phyloP scores from a whole-genome alignment of 495 filamentous ascomycete species.

The Penicillium simplicissimum region DNA sequence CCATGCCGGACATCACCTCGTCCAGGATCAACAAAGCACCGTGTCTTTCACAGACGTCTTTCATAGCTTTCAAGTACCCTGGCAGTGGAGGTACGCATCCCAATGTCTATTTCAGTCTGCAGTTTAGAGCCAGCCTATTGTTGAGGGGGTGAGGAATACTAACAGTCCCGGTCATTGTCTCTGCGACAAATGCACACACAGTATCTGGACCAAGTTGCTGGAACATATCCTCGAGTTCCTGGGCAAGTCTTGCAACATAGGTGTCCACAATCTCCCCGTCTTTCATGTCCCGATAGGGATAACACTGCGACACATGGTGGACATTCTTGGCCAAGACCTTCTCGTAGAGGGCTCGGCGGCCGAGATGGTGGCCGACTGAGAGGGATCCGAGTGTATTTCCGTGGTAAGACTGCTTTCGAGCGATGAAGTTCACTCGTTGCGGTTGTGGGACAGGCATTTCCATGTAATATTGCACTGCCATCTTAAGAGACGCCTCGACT shows the following conservation, averaged over 20 bases:
- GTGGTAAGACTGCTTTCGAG: slow-evolving; percentile 66
- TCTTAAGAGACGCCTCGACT: slow-evolving; percentile 62
- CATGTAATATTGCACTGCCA: slow-evolving; percentile 57
- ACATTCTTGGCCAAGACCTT: slow-evolving; percentile 59
- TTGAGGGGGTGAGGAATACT: slow-evolving; percentile 9
- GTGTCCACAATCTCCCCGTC: slow-evolving; percentile 32
- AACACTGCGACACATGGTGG: slow-evolving; percentile 64
- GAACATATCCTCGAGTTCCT: slow-evolving; percentile 76
- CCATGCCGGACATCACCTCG: slow-evolving; percentile 76
- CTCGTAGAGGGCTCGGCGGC: slow-evolving; percentile 60
- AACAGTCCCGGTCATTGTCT: slow-evolving; percentile 59
- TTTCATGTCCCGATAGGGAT: slow-evolving; percentile 55
- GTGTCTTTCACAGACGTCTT: slow-evolving; percentile 57
- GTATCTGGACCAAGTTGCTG: slow-evolving; percentile 62
- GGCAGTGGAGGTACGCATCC: slow-evolving; percentile 59
- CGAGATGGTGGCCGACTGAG: slow-evolving; percentile 58
- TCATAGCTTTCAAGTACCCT: slow-evolving; percentile 61
- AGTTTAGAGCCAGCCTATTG: background rate
- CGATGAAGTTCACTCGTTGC: slow-evolving; percentile 56
- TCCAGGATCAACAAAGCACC: slow-evolving; percentile 65
- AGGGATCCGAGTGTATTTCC: slow-evolving; percentile 70
- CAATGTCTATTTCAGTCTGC: slow-evolving; percentile 30
- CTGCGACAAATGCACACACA: slow-evolving; percentile 72
- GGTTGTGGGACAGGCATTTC: slow-evolving; percentile 46
- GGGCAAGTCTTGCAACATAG: slow-evolving; percentile 54